phyloP scores from a whole-genome alignment of 164 flowering plant species.

The Vitis vinifera region ASM3070453v1 NC_081814.1:7478501-7479000 shows the following conservation, averaged over 20 bases:
- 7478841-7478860: constrained; percentile 98
- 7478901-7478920: constrained; percentile 73
- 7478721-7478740: background rate
- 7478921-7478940: constrained; percentile 90
- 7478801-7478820: constrained; percentile 81
- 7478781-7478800: constrained; percentile 76
- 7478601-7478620: background rate
- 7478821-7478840: constrained; percentile 94
- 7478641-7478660: background rate
- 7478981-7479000: background rate
- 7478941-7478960: constrained; percentile 26
- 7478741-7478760: background rate
- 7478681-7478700: background rate
- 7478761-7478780: constrained; percentile 71
- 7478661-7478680: background rate
- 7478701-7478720: background rate
- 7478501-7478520: too few relatives aligned
- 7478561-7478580: too few relatives aligned
- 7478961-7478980: background rate
- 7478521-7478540: too few relatives aligned
- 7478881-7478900: constrained; percentile 95
- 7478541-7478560: too few relatives aligned
- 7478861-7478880: constrained; percentile 98
- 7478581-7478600: background rate
- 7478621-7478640: background rate